Base-by-base conservation (phyloP, 1,284 basidiomycete genomes). In the Ceratobasidium sp. region DNA sequence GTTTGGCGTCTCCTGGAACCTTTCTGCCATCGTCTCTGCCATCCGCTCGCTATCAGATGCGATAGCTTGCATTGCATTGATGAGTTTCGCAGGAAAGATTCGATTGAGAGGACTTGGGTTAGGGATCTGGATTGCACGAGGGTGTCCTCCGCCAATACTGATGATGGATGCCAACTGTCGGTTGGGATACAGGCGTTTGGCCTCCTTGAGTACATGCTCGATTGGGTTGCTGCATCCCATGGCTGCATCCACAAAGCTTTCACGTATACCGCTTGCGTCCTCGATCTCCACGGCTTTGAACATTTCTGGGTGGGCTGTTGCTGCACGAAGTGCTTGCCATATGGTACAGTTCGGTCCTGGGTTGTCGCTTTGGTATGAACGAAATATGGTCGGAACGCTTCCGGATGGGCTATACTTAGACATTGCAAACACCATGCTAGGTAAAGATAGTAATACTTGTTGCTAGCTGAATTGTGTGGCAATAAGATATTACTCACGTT, bases 221-320 rank as follows among this genome's bases (percentile, higher is more conserved):
- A 55, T 43, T 8, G 72, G 64, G 23, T 73, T 73, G 18, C 59
- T 59, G n/a, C 57, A 65, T 32, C 61, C 72, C 41, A 73, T 28
- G 16, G 28, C 67, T 12, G 39, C 64, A 36, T 48, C 72, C 6
- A 73, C 50, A 34, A 30, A 73, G 1, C 34, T 12, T 18, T 52
- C 16, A 3, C 3, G 1, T 5, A 65, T 34, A 1, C 43, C 39
- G n/a, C n/a, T n/a, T n/a, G 0, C 48, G 36, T 18, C 43, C 10
- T 14, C 64, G 8, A 73, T 69, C 14, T 34, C 58, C 6, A 55
- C n/a, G 32, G 34, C 43, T 12, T 60, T 59, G 64, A 73, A 73
- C 39, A 69, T 41, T n/a, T 59, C 58, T 0, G 62, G 72, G 28
- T 58, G 48, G 5, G 72, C 72, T 0, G 41, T 67, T 1, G 65